phyloP scores from a whole-genome alignment of 2,329 filamentous ascomycete genomes.

The Madurella mycetomatis region DNA sequence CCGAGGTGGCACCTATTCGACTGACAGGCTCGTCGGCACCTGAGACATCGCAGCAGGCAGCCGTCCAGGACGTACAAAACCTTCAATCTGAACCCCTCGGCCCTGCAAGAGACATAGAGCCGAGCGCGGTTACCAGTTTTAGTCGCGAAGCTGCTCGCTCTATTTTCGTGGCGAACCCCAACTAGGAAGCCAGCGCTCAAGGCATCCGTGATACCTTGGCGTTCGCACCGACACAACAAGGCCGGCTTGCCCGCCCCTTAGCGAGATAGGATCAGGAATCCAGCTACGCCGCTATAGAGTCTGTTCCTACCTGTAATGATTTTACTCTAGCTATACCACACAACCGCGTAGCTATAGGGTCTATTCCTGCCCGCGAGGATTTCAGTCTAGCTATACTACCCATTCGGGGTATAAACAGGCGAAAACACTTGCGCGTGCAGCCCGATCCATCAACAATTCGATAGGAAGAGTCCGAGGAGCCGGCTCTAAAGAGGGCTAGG shows the following conservation, averaged over 20 bases:
- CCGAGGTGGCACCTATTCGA: slow-evolving; percentile 7
- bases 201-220: slow-evolving; percentile 2
- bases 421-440: slow-evolving; percentile 5
- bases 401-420: slow-evolving; percentile 12
- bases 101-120: slow-evolving; percentile 1
- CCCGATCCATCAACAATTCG: slow-evolving; percentile 5
- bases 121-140: slow-evolving; percentile 7
- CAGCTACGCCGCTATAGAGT: background rate
- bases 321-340: slow-evolving; percentile 5
- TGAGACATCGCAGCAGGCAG: slow-evolving; percentile 3
- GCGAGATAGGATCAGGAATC: slow-evolving; percentile 7
- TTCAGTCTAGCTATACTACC: slow-evolving; percentile 10
- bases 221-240: background rate
- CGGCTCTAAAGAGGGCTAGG: slow-evolving; percentile 7
- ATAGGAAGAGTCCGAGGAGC: slow-evolving; percentile 4
- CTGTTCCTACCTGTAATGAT: background rate
- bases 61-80: slow-evolving; percentile 1
- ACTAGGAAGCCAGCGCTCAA: slow-evolving; percentile 5
- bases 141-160: slow-evolving; percentile 12
- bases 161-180: slow-evolving; percentile 13
- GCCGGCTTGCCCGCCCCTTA: background rate
- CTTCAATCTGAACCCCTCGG: slow-evolving; percentile 5
- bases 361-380: background rate
- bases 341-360: background rate
- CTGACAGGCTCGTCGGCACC: slow-evolving; percentile 3